Base-by-base conservation (phyloP, 352 stramenopile genomes). In the Phytopythium litorale region DNA sequence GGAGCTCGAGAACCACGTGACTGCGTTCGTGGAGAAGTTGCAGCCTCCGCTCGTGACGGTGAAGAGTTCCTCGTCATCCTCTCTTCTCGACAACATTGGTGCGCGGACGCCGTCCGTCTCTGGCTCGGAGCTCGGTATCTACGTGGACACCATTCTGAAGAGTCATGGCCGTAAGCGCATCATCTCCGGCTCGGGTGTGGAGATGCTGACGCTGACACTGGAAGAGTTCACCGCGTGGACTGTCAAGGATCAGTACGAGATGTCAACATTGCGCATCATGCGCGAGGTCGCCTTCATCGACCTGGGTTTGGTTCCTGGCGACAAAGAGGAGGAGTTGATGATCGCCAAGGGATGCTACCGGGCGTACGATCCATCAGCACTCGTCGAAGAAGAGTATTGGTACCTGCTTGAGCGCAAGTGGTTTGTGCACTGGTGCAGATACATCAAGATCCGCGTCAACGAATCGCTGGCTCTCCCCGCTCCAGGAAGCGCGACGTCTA, bases 401-500 rank as follows among this genome's bases (percentile, higher is more conserved):
- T 96, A 89, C 63, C 55, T 96, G 33, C 63, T 96, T 25, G 86
- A 94, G 40, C 81, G 79, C 37, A 93, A 87, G 37, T 96, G 85
- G 85, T 96, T 84, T 63, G 78, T 90, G 30, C 84, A 93, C 50
- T 96, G 87, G 87, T 88, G 76, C 69, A 84, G 87, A 61, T 96
- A 92, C 70, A 79, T 93, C 45, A 88, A 67, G 49, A 74, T 67
- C 48, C 64, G 58, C 43, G 73, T 74, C 56, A 75, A 74, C 40
- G 73, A 78, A 62, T 73, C 63, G 51, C 62, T 70, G 43, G 48
- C 46, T 35, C 67, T 75, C 16, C 49, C 53, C 38, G 28, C 38
- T 42, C 60, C 67, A 4, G 60, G 40, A 18, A 64, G 38, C 21
- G 28, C 45, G 0, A 67, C 64, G 25, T 37, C 62, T 16, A 52